Evolutionary conservation across 2,329 filamentous ascomycete species (phyloP).

Genomic region (Trichophyton mentagrophytes): DNA sequence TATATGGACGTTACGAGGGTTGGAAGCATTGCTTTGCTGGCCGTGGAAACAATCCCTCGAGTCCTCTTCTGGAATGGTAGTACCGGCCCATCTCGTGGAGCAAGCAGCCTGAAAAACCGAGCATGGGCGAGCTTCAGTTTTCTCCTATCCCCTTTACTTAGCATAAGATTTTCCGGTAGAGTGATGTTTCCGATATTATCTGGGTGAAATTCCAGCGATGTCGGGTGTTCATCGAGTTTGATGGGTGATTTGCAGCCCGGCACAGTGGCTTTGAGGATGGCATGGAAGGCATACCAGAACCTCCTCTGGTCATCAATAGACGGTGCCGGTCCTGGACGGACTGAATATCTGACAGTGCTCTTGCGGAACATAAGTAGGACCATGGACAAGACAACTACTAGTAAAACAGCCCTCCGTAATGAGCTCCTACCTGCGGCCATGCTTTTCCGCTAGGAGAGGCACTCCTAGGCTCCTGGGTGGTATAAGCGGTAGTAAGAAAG

Average conservation of each 20-base stretch:
- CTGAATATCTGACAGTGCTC: not conserved
- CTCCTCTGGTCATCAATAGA: slow-evolving; percentile 10
- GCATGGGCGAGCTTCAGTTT: slow-evolving; percentile 13
- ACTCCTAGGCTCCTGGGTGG: not conserved
- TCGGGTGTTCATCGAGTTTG: slow-evolving; percentile 10
- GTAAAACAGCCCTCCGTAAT: slow-evolving; percentile 7
- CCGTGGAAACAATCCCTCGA: slow-evolving; percentile 13
- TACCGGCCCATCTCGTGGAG: slow-evolving; percentile 6
- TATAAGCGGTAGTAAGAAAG: not conserved
- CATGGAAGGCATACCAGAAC: slow-evolving; percentile 14
- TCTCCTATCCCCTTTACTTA: slow-evolving; percentile 9
- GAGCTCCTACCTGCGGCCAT: slow-evolving; percentile 9
- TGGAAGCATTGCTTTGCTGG: slow-evolving; percentile 19
- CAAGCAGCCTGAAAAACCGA: slow-evolving; percentile 9
- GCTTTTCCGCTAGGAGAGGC: not conserved
- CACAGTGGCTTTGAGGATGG: slow-evolving; percentile 11
- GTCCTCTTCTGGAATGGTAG: slow-evolving; percentile 10
- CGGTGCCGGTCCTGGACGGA: not conserved
- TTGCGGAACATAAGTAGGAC: slow-evolving; percentile 2
- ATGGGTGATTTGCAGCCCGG: slow-evolving; percentile 12
- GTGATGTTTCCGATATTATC: slow-evolving; percentile 11
- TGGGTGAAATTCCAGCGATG: slow-evolving; percentile 13
- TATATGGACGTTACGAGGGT: slow-evolving; percentile 24
- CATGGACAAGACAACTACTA: slow-evolving; percentile 4
- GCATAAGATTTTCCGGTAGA: slow-evolving; percentile 11